Conservation (phyloP, 768 basidiomycete genomes). For the Megacollybia marginata region DNA sequence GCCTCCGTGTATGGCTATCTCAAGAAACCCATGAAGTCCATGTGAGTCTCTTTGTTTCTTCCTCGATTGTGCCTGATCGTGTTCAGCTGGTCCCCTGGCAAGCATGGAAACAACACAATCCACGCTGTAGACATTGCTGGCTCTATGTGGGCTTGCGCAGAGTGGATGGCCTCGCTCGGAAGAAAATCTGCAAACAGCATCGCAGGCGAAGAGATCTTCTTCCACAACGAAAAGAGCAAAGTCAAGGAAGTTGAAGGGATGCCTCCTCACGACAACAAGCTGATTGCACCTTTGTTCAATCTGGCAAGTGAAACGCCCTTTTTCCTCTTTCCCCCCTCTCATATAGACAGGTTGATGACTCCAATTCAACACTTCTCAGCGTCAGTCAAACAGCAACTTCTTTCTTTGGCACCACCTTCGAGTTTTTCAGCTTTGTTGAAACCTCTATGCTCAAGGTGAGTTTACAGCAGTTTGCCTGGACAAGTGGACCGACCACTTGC, state of each 20-base stretch:
- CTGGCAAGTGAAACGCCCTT: constrained; percentile 35
- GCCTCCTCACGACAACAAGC: constrained; percentile 44
- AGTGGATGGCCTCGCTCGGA: constrained; percentile 65
- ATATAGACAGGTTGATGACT: constrained; percentile 58
- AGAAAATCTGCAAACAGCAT: constrained; percentile 53
- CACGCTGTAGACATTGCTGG: constrained; percentile 78
- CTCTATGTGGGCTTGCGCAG: constrained; percentile 65
- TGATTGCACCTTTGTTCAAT: constrained; percentile 77
- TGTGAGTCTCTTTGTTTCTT: constrained; percentile 37
- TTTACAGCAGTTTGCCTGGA: not conserved
- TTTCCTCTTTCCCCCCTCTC: not conserved
- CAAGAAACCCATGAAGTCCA: constrained; percentile 78
- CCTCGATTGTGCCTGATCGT: constrained; percentile 7
- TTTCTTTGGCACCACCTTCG: constrained; percentile 72
- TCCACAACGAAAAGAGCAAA: constrained; percentile 69
- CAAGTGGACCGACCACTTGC: constrained; percentile 22
- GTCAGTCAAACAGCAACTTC: constrained; percentile 60
- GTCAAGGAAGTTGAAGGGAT: constrained; percentile 57
- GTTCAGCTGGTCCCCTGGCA: constrained; percentile 72
- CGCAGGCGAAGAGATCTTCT: constrained; percentile 62
- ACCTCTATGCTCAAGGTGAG: constrained; percentile 59
- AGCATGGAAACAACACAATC: constrained; percentile 65
- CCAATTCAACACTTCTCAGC: constrained; percentile 60
- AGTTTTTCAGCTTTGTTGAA: constrained; percentile 70
- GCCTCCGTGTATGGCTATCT: constrained; percentile 77